A percentile compares a stretch with the other conserved stretches of the same genome.
Conservation (phyloP, 257 asterid species). For the Rauvolfia tetraphylla region DNA sequence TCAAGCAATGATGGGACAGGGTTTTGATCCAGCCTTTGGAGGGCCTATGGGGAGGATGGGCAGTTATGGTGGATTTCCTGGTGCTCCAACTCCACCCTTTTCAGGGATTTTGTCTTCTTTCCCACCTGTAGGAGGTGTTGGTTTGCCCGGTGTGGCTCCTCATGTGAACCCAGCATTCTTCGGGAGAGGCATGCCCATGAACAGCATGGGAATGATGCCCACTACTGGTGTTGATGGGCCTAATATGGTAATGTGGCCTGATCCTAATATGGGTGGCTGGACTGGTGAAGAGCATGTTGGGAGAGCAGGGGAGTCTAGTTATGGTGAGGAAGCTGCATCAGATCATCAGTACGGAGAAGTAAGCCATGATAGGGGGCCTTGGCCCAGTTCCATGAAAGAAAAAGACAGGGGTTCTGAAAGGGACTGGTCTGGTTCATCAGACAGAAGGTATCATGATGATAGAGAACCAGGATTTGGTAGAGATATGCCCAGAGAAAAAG, state of each 20-base stretch:
- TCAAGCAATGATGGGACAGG: conserved; percentile 93
- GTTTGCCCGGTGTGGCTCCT: conserved; percentile 94
- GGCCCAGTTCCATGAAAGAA: conserved; percentile 60
- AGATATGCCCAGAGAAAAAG: conserved; percentile 53
- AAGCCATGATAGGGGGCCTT: conserved; percentile 65
- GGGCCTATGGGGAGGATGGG: conserved; percentile 91
- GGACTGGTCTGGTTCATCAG: conserved; percentile 87
- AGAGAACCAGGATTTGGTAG: conserved; percentile 67
- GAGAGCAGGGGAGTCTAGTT: conserved; percentile 89
- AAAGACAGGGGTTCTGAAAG: conserved; percentile 77
- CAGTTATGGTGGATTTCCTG: conserved; percentile 77
- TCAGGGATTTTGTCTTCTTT: conserved; percentile 73
- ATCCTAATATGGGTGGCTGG: conserved; percentile 82
- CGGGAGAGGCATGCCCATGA: conserved; percentile 88
- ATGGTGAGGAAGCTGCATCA: conserved; percentile 86
- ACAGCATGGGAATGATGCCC: conserved; percentile 93
- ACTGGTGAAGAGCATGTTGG: conserved; percentile 79
- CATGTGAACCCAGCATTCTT: conserved; percentile 96
- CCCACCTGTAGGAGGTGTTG: conserved; percentile 71
- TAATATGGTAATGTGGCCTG: conserved; percentile 84
- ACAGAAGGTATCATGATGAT: conserved; percentile 70
- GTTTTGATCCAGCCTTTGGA: conserved; percentile 88
- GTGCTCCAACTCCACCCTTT: conserved; percentile 66
- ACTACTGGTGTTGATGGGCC: conserved; percentile 73
- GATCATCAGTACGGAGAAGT: conserved; percentile 81